Conservation (phyloP, 805 yeast species). For the Blastobotrys mokoenaii region DNA sequence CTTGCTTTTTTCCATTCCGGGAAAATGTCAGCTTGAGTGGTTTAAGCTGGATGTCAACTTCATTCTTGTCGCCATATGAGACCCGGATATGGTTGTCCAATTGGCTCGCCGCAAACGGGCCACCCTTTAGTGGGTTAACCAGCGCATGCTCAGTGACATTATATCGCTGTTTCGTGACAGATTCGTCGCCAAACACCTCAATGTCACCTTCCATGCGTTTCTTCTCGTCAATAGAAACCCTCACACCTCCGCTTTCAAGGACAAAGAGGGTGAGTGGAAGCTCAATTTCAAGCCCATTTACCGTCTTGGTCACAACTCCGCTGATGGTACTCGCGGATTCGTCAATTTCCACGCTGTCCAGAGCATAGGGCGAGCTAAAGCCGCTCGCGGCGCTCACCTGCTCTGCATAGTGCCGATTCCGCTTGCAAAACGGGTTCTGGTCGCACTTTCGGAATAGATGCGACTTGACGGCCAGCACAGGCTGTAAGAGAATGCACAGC, state of each 20-base stretch:
- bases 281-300: conserved; percentile 20
- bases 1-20: conserved; percentile 37
- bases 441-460: conserved; percentile 59
- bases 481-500: background rate
- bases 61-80: conserved; percentile 32
- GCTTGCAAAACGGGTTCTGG: conserved; percentile 73
- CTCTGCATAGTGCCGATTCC: conserved; percentile 64
- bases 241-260: conserved; percentile 45
- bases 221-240: conserved; percentile 65
- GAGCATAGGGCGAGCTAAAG: conserved; percentile 29
- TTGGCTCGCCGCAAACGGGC: conserved; percentile 34
- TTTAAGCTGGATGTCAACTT: conserved; percentile 35
- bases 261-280: conserved; percentile 53
- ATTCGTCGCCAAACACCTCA: conserved; percentile 22
- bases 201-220: conserved; percentile 28
- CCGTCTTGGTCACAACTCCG: conserved; percentile 28
- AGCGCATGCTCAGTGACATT: conserved; percentile 55
- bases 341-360: conserved; percentile 28
- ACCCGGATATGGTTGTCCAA: conserved; percentile 12
- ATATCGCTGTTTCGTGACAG: conserved; percentile 44
- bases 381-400: conserved; percentile 22
- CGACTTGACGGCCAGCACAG: conserved; percentile 13
- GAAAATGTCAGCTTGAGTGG: conserved; percentile 46
- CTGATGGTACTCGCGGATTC: conserved; percentile 18
- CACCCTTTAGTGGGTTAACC: conserved; percentile 33